Conservation (phyloP, 164 flowering plant genomes). For the Cinnamomum micranthum region DNA sequence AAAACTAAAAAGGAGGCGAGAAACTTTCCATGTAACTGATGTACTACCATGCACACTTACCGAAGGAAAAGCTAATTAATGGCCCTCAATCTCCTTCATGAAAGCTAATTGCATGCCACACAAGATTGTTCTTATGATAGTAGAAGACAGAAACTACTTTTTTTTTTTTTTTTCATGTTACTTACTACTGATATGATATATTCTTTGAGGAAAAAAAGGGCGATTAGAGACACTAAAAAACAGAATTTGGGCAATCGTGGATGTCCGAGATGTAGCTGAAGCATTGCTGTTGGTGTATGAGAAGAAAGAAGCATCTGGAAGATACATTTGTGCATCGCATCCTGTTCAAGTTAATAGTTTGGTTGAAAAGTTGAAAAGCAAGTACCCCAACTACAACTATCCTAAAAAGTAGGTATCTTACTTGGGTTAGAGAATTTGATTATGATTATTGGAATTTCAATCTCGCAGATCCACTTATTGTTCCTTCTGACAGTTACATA, state of each 20-base stretch:
- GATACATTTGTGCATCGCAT: slow-evolving; percentile 18
- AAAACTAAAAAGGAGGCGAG: too few species aligned
- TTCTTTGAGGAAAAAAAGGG: too few species aligned
- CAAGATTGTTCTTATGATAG: too few species aligned
- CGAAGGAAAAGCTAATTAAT: too few species aligned
- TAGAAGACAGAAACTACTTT: too few species aligned
- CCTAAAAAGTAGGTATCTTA: slow-evolving; percentile 21
- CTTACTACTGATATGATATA: too few species aligned
- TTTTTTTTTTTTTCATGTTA: too few species aligned
- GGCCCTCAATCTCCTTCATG: too few species aligned
- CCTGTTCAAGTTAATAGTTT: not conserved
- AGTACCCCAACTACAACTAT: slow-evolving; percentile 15
- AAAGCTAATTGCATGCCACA: too few species aligned
- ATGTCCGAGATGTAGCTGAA: slow-evolving; percentile 53
- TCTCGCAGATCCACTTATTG: not conserved
- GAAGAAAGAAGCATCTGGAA: slow-evolving; percentile 41
- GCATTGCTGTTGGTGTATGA: slow-evolving; percentile 38
- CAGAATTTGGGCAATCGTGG: slow-evolving; percentile 19
- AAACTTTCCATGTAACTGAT: too few species aligned
- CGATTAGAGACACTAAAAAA: not conserved
- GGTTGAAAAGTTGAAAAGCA: slow-evolving; percentile 15
- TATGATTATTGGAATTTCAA: not conserved
- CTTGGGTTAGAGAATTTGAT: not conserved
- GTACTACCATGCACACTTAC: too few species aligned
- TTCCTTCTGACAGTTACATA: slow-evolving; percentile 1